phyloP scores from a whole-genome alignment of 176 grass and related monocot species.

The Oryza officinalis region DNA sequence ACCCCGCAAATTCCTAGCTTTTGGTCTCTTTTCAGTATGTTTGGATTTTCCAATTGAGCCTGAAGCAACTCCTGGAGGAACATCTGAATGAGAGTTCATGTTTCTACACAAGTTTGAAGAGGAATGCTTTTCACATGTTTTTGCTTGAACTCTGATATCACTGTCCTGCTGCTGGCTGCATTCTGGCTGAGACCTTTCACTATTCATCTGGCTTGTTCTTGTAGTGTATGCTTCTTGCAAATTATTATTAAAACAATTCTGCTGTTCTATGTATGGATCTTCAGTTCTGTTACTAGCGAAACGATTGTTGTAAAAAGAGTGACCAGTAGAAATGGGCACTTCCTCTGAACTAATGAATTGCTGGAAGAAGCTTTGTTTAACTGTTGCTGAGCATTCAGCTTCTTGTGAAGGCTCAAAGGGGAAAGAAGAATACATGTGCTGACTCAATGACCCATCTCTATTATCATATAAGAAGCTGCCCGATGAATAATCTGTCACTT shows the following conservation, averaged over 20 bases:
- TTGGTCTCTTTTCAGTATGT: slow-evolving; percentile 41
- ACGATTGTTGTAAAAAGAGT: slow-evolving; percentile 22
- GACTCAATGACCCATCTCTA: slow-evolving; percentile 19
- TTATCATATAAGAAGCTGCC: neutral
- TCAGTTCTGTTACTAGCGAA: slow-evolving; percentile 27
- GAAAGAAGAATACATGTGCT: slow-evolving; percentile 4
- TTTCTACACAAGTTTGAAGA: slow-evolving; percentile 34
- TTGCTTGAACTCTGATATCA: slow-evolving; percentile 20
- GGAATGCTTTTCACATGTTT: slow-evolving; percentile 28
- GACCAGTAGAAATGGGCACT: slow-evolving; percentile 23
- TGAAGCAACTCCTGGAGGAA: slow-evolving; percentile 25
- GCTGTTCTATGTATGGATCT: slow-evolving; percentile 17
- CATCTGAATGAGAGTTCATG: slow-evolving; percentile 26
- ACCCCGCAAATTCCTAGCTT: slow-evolving; percentile 45
- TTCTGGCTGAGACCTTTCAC: slow-evolving; percentile 21
- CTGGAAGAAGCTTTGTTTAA: slow-evolving; percentile 34
- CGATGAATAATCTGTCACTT: slow-evolving; percentile 28
- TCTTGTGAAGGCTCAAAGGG: slow-evolving; percentile 25
- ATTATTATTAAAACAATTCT: slow-evolving; percentile 11
- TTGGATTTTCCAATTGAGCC: slow-evolving; percentile 20
- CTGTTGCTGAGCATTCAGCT: slow-evolving; percentile 31
- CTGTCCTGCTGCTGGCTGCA: slow-evolving; percentile 10
- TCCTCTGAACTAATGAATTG: slow-evolving; percentile 35
- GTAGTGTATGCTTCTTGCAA: slow-evolving; percentile 16
- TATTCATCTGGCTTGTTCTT: slow-evolving; percentile 9